Percentiles rank a stretch among this genome's conserved stretches.
Evolutionary conservation across 331 rosid species (phyloP).

Genomic region (Malus hybrid): DNA sequence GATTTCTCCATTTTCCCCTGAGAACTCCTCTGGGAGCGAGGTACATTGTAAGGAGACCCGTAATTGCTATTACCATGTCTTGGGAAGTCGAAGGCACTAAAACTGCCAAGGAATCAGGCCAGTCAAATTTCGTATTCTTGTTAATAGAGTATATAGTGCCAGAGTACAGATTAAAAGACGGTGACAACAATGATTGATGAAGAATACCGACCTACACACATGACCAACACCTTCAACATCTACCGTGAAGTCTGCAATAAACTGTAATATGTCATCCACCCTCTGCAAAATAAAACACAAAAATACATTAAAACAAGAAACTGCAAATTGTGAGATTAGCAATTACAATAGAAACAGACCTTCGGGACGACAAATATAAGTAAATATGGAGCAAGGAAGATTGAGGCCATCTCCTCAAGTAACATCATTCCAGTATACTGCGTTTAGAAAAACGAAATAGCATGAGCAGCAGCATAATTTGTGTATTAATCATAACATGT

Average conservation of each 20-base stretch:
- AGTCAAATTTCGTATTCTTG: neutral
- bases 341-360: slow-evolving; percentile 33
- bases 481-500: neutral
- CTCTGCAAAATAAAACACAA: slow-evolving; percentile 47
- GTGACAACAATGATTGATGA: neutral
- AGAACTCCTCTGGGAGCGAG: slow-evolving; percentile 59
- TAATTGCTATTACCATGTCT: slow-evolving; percentile 75
- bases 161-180: neutral
- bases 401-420: slow-evolving; percentile 96
- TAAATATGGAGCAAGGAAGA: slow-evolving; percentile 92
- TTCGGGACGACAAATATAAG: slow-evolving; percentile 76
- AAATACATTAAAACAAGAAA: slow-evolving; percentile 3
- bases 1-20: slow-evolving; percentile 99
- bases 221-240: slow-evolving; percentile 94
- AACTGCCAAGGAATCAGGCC: slow-evolving; percentile 40
- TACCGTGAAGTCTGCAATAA: slow-evolving; percentile 73
- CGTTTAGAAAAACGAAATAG: slow-evolving; percentile 10
- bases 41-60: slow-evolving; percentile 63
- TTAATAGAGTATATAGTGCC: neutral
- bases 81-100: slow-evolving; percentile 71
- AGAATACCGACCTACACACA: slow-evolving; percentile 78
- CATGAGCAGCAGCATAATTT: slow-evolving; percentile 13
- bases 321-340: neutral
- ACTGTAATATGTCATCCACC: slow-evolving; percentile 83
- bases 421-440: slow-evolving; percentile 98